These are phyloP conservation scores for Hymenoscyphus scutula DNA, from an alignment of 2,329 filamentous ascomycete genomes.

Conservation along the genomic window DNA sequence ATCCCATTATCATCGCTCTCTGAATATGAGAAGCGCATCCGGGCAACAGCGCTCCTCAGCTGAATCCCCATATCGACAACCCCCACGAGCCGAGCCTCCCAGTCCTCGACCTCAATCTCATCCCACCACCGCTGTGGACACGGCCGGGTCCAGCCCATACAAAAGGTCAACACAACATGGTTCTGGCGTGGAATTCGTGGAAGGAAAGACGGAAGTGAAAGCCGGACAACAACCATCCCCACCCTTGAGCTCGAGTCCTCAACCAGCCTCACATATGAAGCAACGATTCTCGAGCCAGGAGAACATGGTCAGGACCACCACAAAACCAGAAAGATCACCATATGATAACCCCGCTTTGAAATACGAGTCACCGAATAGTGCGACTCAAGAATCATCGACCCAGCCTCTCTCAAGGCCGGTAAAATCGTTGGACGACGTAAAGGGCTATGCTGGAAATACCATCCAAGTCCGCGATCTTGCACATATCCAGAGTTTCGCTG, in stretches of 20 bases:
- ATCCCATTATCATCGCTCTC: slow-evolving; percentile 47
- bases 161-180: slow-evolving; percentile 18
- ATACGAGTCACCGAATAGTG: slow-evolving; percentile 11
- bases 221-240: slow-evolving; percentile 31
- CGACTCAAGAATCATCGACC: slow-evolving; percentile 14
- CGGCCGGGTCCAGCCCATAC: slow-evolving; percentile 28
- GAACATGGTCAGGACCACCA: slow-evolving; percentile 22
- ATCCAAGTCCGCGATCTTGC: slow-evolving; percentile 85
- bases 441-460: slow-evolving; percentile 40
- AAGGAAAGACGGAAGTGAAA: slow-evolving; percentile 18
- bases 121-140: slow-evolving; percentile 21
- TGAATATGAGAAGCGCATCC: slow-evolving; percentile 60
- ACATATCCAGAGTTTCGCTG: slow-evolving; percentile 86
- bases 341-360: slow-evolving; percentile 16
- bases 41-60: slow-evolving; percentile 47
- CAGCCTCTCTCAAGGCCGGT: slow-evolving; percentile 29
- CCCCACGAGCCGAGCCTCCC: slow-evolving; percentile 29
- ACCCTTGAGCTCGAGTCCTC: slow-evolving; percentile 32
- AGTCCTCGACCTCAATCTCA: slow-evolving; percentile 33
- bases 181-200: slow-evolving; percentile 16
- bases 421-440: slow-evolving; percentile 38
- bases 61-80: slow-evolving; percentile 39
- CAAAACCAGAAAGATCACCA: slow-evolving; percentile 18
- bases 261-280: slow-evolving; percentile 23
- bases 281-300: slow-evolving; percentile 33